A percentile compares a stretch with the other conserved stretches of the same genome.
These are phyloP conservation scores for Bjerkandera adusta DNA, from an alignment of 1,284 basidiomycete species.

Conservation along the genomic window DNA sequence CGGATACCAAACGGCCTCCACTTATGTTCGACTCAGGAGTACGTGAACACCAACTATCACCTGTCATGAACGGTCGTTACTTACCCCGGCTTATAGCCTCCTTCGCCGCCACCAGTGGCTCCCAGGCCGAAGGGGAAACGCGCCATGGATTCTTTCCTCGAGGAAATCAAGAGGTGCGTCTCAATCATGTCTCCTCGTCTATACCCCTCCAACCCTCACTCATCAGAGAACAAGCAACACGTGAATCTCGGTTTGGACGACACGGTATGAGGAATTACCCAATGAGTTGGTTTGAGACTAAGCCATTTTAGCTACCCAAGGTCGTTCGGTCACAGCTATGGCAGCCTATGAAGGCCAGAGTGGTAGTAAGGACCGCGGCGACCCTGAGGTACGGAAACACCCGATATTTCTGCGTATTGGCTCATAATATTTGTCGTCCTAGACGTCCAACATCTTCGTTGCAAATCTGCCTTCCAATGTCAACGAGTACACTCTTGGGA, in stretches of 20 bases:
- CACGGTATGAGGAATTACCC: slow-evolving; percentile 47
- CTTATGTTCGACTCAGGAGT: slow-evolving; percentile 33
- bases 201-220: neutral
- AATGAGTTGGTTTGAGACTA: slow-evolving; percentile 4
- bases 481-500: slow-evolving; percentile 80
- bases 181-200: neutral
- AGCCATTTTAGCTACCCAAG: slow-evolving; percentile 22
- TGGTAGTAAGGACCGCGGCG: slow-evolving; percentile 85
- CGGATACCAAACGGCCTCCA: slow-evolving; percentile 25
- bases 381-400: slow-evolving; percentile 60
- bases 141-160: slow-evolving; percentile 90
- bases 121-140: slow-evolving; percentile 85
- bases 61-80: neutral
- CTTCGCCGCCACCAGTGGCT: slow-evolving; percentile 47
- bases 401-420: slow-evolving; percentile 30
- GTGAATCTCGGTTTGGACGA: slow-evolving; percentile 80
- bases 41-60: slow-evolving; percentile 18
- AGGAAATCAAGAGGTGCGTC: slow-evolving; percentile 87
- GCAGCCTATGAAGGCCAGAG: slow-evolving; percentile 87
- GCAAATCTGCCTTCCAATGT: slow-evolving; percentile 86
- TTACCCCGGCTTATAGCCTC: slow-evolving; percentile 36
- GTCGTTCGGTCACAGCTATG: slow-evolving; percentile 79
- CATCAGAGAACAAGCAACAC: slow-evolving; percentile 82
- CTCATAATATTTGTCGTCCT: slow-evolving; percentile 18
- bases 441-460: slow-evolving; percentile 95